Conservation (phyloP, 163 green algal species). For the Scenedesmus sp. region DNA sequence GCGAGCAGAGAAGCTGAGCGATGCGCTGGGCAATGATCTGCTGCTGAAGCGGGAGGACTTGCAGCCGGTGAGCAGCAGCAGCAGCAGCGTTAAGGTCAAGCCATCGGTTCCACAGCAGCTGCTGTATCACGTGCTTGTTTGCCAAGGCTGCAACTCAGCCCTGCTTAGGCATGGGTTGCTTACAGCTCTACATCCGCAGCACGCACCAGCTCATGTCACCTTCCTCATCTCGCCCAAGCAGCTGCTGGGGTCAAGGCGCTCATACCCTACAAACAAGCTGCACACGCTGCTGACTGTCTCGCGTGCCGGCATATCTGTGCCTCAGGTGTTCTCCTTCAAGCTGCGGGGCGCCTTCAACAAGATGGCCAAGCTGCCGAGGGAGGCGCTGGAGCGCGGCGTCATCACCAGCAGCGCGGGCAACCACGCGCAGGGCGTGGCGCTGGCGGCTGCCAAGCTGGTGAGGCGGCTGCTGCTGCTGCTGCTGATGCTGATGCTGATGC, state of each 20-base stretch:
- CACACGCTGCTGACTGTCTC: not conserved
- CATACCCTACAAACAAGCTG: not conserved
- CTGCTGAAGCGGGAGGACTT: constrained; percentile 98
- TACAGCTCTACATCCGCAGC: no score
- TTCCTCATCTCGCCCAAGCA: no score
- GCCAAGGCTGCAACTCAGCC: no score
- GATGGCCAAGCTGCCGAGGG: constrained; percentile 89
- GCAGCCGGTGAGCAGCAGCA: constrained; percentile 78
- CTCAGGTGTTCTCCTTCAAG: constrained; percentile 98
- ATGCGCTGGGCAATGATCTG: constrained; percentile 82
- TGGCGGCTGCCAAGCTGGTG: constrained; percentile 80
- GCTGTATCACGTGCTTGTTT: not conserved
- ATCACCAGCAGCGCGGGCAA: constrained; percentile 97
- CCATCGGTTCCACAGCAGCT: not conserved
- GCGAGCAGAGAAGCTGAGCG: constrained; percentile 81
- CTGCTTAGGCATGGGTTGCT: no score
- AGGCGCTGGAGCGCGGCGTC: constrained; percentile 87
- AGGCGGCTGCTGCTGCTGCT: not conserved
- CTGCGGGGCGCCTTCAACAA: constrained; percentile 98
- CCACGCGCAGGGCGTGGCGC: constrained; percentile 98
- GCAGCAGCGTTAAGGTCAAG: not conserved
- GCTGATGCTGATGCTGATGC: not conserved
- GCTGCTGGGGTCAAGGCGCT: no score
- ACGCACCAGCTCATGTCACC: no score
- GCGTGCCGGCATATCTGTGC: not conserved